These are phyloP conservation scores for Periconia sp. DNA, from an alignment of 2,329 filamentous ascomycete species.

Conservation along the genomic window DNA sequence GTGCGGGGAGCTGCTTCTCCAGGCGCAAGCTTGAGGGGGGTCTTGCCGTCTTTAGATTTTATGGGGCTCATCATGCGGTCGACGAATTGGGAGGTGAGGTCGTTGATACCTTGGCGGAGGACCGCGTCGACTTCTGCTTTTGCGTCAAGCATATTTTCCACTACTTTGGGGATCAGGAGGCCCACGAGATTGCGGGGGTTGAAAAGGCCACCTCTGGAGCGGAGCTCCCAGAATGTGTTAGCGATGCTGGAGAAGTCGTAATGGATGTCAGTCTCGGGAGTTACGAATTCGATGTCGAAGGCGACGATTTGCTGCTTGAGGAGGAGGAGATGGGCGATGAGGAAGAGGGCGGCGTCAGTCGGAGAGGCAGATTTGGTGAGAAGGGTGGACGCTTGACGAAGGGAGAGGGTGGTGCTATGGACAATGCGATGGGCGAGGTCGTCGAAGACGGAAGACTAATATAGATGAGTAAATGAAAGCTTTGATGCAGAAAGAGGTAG, in stretches of 20 bases:
- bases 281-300: constrained; percentile 85
- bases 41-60: constrained; percentile 31
- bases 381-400: constrained; percentile 76
- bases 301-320: constrained; percentile 96
- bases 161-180: constrained; percentile 68
- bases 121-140: constrained; percentile 71
- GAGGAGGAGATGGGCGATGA: constrained; percentile 92
- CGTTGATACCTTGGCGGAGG: constrained; percentile 67
- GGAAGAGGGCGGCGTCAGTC: constrained; percentile 84
- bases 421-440: constrained; percentile 82
- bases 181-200: constrained; percentile 68
- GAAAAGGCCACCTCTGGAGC: constrained; percentile 69
- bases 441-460: constrained; percentile 69
- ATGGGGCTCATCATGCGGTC: constrained; percentile 60
- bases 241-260: constrained; percentile 71
- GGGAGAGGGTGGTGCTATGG: constrained; percentile 83
- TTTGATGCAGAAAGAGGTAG: background rate
- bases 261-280: constrained; percentile 63
- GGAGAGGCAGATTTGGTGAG: constrained; percentile 70
- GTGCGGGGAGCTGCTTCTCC: constrained; percentile 37
- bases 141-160: constrained; percentile 74
- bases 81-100: constrained; percentile 67
- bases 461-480: constrained; percentile 5
- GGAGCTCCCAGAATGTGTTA: constrained; percentile 71
- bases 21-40: constrained; percentile 25